Base-by-base conservation (phyloP, 495 filamentous ascomycete genomes). In the Mytilinidion resinicola region DNA sequence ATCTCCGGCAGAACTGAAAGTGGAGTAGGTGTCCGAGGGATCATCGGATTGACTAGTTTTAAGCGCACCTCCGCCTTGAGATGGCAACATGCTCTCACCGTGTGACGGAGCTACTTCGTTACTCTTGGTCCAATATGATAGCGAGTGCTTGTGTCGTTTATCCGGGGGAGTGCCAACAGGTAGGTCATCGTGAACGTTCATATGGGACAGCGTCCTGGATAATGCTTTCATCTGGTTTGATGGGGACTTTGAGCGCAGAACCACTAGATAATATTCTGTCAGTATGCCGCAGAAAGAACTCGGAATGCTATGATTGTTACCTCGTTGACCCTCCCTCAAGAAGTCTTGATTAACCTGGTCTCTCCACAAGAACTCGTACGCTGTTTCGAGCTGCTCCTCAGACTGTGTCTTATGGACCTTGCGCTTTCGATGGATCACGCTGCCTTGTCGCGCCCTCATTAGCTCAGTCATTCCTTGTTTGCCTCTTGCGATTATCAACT, bases 371-470 rank as follows among this genome's bases (percentile, higher is more conserved):
- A 62, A 53, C 35, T 68, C 56, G 41, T 63, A 63, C 11, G 65
- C 46, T 8, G 62, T 58, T 25, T 67, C 55, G 4, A 55, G 48
- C 1, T 51, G 35, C 38, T 59, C 49, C 25, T 34, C 55, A 3
- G 53, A 33, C 8, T 38, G 17, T n/a, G 42, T 56, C 33, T 59
- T 60, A 10, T 48, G 51, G 12, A 48, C 57, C 55, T n/a, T 38
- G 36, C 50, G 42, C 57, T 42, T 64, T 38, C 46, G 51, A 21
- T 59, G 48, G 6, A 71, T n/a, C 14, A 69, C 48, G 42, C 65
- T 71, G 30, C 60, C 62, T 46, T 70, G 69, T 37, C 70, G 58
- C 11, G 67, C 69, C 19, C 61, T 50, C 14, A 69, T 69, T n/a
- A 73, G 61, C 11, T 63, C 67, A 9, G 65, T 51, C 37, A 73